phyloP scores from a whole-genome alignment of 129 eudicot species.

The Silybum marianum region DNA sequence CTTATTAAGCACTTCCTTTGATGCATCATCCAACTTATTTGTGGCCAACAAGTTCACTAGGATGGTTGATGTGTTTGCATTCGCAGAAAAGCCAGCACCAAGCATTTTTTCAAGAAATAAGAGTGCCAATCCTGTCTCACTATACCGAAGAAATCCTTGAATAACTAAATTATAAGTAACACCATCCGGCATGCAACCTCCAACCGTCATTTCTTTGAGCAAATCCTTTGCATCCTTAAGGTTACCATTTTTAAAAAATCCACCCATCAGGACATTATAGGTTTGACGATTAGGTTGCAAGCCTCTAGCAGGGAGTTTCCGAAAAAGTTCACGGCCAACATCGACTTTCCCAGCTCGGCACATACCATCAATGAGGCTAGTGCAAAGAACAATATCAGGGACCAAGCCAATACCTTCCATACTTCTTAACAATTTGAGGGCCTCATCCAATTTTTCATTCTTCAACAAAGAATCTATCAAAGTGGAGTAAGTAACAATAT shows the following conservation, averaged over 20 bases:
- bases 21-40: slow-evolving; percentile 15
- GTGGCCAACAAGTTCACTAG: slow-evolving; percentile 11
- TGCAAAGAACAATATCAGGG: slow-evolving; percentile 32
- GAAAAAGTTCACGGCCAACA: slow-evolving; percentile 22
- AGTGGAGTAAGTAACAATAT: slow-evolving; percentile 28
- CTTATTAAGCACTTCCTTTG: slow-evolving; percentile 17
- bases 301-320: slow-evolving; percentile 15
- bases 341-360: slow-evolving; percentile 34
- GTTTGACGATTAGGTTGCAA: slow-evolving; percentile 38
- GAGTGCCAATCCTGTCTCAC: slow-evolving; percentile 17
- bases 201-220: slow-evolving; percentile 29
- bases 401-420: slow-evolving; percentile 18
- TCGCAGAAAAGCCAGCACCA: slow-evolving; percentile 28
- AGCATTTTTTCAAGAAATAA: slow-evolving; percentile 28
- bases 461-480: slow-evolving; percentile 32
- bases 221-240: slow-evolving; percentile 14
- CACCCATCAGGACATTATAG: slow-evolving; percentile 28
- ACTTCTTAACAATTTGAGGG: neutral
- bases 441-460: slow-evolving; percentile 20
- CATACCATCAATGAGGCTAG: slow-evolving; percentile 33
- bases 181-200: slow-evolving; percentile 29
- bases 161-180: slow-evolving; percentile 35
- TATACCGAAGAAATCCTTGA: slow-evolving; percentile 26
- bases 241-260: slow-evolving; percentile 22
- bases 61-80: slow-evolving; percentile 5